Percentiles rank a stretch among this genome's conserved stretches.
These are phyloP conservation scores for Ambrosiella xylebori DNA, from an alignment of 2,329 filamentous ascomycete genomes.

Conservation along the genomic window DNA sequence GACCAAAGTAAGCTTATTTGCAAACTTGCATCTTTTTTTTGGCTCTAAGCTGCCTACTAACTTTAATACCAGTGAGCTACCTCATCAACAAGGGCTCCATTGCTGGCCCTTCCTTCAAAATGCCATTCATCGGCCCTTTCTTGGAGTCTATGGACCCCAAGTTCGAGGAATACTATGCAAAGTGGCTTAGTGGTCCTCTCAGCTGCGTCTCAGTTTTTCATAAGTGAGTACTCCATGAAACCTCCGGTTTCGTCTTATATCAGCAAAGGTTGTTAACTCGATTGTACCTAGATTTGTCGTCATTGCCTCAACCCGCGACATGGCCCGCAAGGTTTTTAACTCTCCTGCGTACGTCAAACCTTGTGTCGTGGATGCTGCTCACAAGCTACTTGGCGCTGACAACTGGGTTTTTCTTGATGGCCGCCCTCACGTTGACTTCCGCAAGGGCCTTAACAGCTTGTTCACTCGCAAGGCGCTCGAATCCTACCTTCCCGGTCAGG, in stretches of 20 bases:
- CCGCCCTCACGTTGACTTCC: constrained; percentile 87
- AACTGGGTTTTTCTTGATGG: constrained; percentile 98
- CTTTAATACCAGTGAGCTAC: constrained; percentile 45
- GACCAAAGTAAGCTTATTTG: constrained; percentile 58
- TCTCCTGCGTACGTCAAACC: constrained; percentile 84
- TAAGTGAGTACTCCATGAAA: constrained; percentile 46
- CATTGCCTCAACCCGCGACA: constrained; percentile 84
- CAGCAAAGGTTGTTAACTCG: not conserved
- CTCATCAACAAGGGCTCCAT: constrained; percentile 59
- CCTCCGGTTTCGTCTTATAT: not conserved
- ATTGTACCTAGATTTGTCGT: constrained; percentile 61
- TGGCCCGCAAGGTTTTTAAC: constrained; percentile 94
- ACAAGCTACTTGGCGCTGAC: constrained; percentile 77
- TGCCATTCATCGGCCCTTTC: constrained; percentile 89
- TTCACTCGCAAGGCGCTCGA: constrained; percentile 86
- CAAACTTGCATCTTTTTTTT: not conserved
- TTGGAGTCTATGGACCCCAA: constrained; percentile 81
- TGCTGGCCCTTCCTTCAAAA: constrained; percentile 56
- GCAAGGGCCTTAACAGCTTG: constrained; percentile 84
- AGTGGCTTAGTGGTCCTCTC: constrained; percentile 80
- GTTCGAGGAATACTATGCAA: constrained; percentile 76
- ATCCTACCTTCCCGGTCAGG: constrained; percentile 76
- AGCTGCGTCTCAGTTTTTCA: constrained; percentile 98
- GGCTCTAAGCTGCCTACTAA: not conserved
- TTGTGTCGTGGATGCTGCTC: constrained; percentile 84